phyloP scores from a whole-genome alignment of 768 basidiomycete species.

The Lentinula detonsa region DNA sequence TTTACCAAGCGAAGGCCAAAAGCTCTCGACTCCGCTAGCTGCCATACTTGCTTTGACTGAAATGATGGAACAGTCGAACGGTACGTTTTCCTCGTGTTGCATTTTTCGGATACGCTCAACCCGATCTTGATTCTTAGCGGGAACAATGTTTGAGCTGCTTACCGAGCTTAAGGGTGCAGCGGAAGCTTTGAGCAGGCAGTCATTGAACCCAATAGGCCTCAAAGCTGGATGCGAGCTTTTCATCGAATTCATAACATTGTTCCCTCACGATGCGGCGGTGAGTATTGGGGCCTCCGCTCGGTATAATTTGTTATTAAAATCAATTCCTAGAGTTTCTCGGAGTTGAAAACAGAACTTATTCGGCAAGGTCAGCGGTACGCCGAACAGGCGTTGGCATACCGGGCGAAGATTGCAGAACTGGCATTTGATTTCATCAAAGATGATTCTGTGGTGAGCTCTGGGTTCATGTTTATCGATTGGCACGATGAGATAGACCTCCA shows the following conservation, averaged over 20 bases:
- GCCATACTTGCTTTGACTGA: conserved; percentile 84
- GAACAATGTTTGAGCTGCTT: conserved; percentile 91
- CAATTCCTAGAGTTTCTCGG: conserved; percentile 62
- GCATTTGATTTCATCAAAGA: conserved; percentile 94
- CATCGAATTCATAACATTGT: conserved; percentile 81
- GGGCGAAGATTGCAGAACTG: conserved; percentile 83
- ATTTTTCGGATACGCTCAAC: conserved; percentile 7
- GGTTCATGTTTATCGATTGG: conserved; percentile 5
- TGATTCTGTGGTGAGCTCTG: conserved; percentile 68
- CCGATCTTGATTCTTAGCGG: conserved; percentile 41
- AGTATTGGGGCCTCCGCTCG: conserved; percentile 21
- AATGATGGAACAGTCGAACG: conserved; percentile 72
- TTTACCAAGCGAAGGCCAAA: conserved; percentile 5
- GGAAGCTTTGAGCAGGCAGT: conserved; percentile 50
- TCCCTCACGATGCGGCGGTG: conserved; percentile 78
- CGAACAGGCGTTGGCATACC: conserved; percentile 74
- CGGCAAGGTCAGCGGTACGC: conserved; percentile 76
- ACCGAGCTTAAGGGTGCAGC: conserved; percentile 77
- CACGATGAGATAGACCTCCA: neutral
- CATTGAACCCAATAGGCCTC: conserved; percentile 75
- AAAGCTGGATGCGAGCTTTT: conserved; percentile 90
- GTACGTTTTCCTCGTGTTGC: conserved; percentile 26
- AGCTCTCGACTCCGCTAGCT: conserved; percentile 82
- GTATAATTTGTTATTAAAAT: conserved; percentile 10
- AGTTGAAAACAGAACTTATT: conserved; percentile 79